A percentile compares a stretch with the other conserved stretches of the same genome.
These are phyloP conservation scores for Huntiella savannae DNA, from an alignment of 2,329 filamentous ascomycete species.

Conservation along the genomic window DNA sequence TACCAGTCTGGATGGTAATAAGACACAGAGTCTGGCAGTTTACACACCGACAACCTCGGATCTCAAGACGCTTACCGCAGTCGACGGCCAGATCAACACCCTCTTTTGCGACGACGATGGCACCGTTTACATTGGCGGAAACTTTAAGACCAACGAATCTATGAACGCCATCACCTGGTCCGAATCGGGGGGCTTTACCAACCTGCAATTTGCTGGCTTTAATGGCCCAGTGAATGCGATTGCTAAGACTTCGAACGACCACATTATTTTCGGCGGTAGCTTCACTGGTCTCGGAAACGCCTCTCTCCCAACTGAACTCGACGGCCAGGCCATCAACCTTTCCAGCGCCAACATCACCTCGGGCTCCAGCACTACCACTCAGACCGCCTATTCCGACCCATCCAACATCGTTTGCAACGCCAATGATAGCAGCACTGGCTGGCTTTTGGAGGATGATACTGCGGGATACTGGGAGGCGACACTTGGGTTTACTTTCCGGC, in stretches of 20 bases:
- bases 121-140: constrained; percentile 81
- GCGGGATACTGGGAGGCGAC: constrained; percentile 68
- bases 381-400: constrained; percentile 52
- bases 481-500: constrained; percentile 69
- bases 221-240: constrained; percentile 86
- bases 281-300: constrained; percentile 74
- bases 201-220: constrained; percentile 80
- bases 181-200: constrained; percentile 47
- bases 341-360: constrained; percentile 55
- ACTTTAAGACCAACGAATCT: constrained; percentile 61
- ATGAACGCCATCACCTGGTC: constrained; percentile 81
- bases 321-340: constrained; percentile 70
- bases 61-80: constrained; percentile 57
- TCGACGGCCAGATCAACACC: constrained; percentile 66
- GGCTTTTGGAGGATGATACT: constrained; percentile 53
- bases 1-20: constrained; percentile 61
- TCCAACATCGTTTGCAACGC: constrained; percentile 62
- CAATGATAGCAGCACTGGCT: constrained; percentile 56
- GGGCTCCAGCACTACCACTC: constrained; percentile 40
- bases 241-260: constrained; percentile 55
- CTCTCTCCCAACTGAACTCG: constrained; percentile 44
- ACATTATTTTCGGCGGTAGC: constrained; percentile 78
- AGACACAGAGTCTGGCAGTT: constrained; percentile 62
- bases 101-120: constrained; percentile 63
- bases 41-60: constrained; percentile 55